phyloP scores from a whole-genome alignment of 202 grass and related monocot genomes.

The Panicum hallii region DNA sequence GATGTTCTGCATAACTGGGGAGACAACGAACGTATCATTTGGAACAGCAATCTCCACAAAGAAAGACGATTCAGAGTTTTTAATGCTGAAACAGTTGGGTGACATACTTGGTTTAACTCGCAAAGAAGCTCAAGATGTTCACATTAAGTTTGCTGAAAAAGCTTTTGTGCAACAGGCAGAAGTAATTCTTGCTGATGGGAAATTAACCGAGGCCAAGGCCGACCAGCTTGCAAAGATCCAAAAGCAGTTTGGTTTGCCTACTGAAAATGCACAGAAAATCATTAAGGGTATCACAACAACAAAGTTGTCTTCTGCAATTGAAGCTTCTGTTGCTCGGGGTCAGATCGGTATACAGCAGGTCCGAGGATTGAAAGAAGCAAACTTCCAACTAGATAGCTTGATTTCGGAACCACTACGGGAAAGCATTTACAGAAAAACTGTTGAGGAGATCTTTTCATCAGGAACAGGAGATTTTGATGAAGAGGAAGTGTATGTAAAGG shows the following conservation, averaged over 20 bases:
- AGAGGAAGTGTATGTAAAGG: slow-evolving; percentile 73
- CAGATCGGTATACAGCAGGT: slow-evolving; percentile 87
- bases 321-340: slow-evolving; percentile 79
- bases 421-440: slow-evolving; percentile 80
- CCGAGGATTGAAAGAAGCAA: slow-evolving; percentile 77
- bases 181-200: slow-evolving; percentile 95
- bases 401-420: slow-evolving; percentile 77
- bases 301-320: slow-evolving; percentile 85
- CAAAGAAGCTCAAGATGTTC: slow-evolving; percentile 79
- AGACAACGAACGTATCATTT: slow-evolving; percentile 77
- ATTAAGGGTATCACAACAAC: slow-evolving; percentile 93
- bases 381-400: slow-evolving; percentile 76
- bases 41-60: slow-evolving; percentile 72
- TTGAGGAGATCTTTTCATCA: slow-evolving; percentile 87
- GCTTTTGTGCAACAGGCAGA: slow-evolving; percentile 96
- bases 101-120: slow-evolving; percentile 82
- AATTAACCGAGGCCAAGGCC: slow-evolving; percentile 82
- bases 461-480: slow-evolving; percentile 92
- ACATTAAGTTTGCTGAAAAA: slow-evolving; percentile 88
- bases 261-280: slow-evolving; percentile 87
- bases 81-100: slow-evolving; percentile 83
- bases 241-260: slow-evolving; percentile 86
- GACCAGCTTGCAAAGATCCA: slow-evolving; percentile 92
- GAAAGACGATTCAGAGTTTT: slow-evolving; percentile 77
- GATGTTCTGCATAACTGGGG: slow-evolving; percentile 84